phyloP scores from a whole-genome alignment of 192 early-diverging fungal species.

The Coemansia sp. region DNA sequence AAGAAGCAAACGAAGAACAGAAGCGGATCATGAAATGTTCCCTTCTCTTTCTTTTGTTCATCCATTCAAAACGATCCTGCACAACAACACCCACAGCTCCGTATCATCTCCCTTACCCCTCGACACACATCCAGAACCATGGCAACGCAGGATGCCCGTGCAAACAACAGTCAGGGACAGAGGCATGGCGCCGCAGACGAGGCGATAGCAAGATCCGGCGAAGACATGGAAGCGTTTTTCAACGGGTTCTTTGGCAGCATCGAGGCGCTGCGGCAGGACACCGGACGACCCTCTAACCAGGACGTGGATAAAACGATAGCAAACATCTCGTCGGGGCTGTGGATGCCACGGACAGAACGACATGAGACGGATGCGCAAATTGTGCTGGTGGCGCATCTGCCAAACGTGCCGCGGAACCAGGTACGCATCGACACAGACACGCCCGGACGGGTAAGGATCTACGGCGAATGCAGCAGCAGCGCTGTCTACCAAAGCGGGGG shows the following conservation, averaged over 20 bases:
- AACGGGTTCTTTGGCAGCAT: constrained; percentile 50
- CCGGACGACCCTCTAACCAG: constrained; percentile 2
- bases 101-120: no score
- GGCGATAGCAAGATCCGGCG: constrained; percentile 29
- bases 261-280: constrained; percentile 37
- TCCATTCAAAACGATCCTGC: no score
- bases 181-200: background rate
- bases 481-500: constrained; percentile 26
- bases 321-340: constrained; percentile 37
- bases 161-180: background rate
- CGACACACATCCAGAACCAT: background rate
- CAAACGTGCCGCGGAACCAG: constrained; percentile 42
- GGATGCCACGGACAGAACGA: constrained; percentile 39
- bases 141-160: background rate
- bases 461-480: constrained; percentile 42
- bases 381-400: constrained; percentile 25
- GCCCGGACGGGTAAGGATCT: constrained; percentile 44
- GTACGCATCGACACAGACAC: constrained; percentile 39
- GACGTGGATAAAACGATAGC: constrained; percentile 41
- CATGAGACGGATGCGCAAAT: constrained; percentile 24
- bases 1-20: no score
- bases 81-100: background rate
- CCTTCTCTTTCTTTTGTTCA: no score
- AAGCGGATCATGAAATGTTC: no score
- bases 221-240: constrained; percentile 48